phyloP scores from a whole-genome alignment of 2,329 filamentous ascomycete genomes.

The Macrophomina tecta region DNA sequence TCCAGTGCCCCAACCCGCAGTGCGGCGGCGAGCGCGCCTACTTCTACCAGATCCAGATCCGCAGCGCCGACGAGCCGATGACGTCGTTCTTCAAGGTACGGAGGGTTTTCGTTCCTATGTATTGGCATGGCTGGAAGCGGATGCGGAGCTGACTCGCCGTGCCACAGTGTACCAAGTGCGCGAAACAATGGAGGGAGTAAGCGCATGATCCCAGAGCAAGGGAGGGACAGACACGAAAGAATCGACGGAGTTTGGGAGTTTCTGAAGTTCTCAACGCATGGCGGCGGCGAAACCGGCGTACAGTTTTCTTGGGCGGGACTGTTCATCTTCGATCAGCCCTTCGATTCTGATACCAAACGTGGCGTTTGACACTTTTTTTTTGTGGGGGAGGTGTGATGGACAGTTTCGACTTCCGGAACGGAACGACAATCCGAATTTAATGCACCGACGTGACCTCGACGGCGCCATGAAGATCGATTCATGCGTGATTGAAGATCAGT shows the following conservation, averaged over 20 bases:
- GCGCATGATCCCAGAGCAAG: neutral
- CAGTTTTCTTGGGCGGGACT: neutral
- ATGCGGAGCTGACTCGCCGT: conserved; percentile 26
- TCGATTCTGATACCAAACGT: conserved; percentile 3
- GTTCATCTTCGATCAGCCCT: neutral
- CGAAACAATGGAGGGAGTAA: conserved; percentile 52
- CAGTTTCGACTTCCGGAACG: neutral
- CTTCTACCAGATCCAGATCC: conserved; percentile 96
- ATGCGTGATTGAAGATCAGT: conserved; percentile 17
- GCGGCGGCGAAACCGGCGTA: conserved; percentile 17
- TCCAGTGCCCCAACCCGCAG: conserved; percentile 80
- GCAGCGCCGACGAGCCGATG: conserved; percentile 98
- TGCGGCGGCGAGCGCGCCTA: conserved; percentile 87
- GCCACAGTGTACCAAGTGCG: conserved; percentile 49
- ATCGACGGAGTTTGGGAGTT: conserved; percentile 1
- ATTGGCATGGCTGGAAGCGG: neutral
- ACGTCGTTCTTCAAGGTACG: conserved; percentile 89
- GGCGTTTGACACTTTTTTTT: conserved; percentile 6
- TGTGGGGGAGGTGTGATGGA: neutral
- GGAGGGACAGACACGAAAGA: neutral
- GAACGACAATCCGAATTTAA: conserved; percentile 20
- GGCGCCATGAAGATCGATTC: conserved; percentile 7
- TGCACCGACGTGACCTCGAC: conserved; percentile 4
- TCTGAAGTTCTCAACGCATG: conserved; percentile 7
- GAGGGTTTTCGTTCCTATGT: neutral